Conservation (phyloP, 2,329 filamentous ascomycete species). For the Stagonosporopsis tanaceti region DNA sequence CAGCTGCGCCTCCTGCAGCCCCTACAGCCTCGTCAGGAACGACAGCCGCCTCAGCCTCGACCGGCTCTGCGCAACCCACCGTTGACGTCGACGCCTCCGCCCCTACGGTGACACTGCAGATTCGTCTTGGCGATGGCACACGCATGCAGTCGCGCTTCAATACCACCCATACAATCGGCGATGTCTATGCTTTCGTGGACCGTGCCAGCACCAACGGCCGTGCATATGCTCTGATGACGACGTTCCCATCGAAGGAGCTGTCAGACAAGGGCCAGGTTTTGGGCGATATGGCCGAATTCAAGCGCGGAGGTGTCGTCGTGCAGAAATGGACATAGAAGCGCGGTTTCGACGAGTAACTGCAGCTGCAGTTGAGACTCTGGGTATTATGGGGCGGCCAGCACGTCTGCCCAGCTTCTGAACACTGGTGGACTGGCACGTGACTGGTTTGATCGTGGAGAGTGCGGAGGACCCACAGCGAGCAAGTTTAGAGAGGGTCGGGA, state of each 20-base stretch:
- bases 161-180: conserved; percentile 76
- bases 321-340: conserved; percentile 59
- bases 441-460: not conserved
- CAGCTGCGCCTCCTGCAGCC: conserved; percentile 46
- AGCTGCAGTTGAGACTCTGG: too few species aligned
- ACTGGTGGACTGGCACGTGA: not conserved
- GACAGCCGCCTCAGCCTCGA: conserved; percentile 32
- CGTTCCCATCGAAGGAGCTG: conserved; percentile 83
- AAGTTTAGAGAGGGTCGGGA: conserved; percentile 10
- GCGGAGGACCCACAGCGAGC: conserved; percentile 9
- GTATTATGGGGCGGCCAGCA: not conserved
- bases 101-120: conserved; percentile 74
- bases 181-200: conserved; percentile 78
- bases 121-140: conserved; percentile 80
- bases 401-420: not conserved
- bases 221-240: conserved; percentile 79
- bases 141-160: conserved; percentile 84
- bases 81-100: conserved; percentile 69
- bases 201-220: conserved; percentile 68
- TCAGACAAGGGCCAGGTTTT: conserved; percentile 66
- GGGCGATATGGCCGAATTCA: conserved; percentile 59
- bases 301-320: conserved; percentile 63
- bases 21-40: conserved; percentile 46
- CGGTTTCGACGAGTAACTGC: not conserved
- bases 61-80: conserved; percentile 52